Conservation (phyloP, 2,329 filamentous ascomycete genomes). For the Diaporthe destruens region DNA sequence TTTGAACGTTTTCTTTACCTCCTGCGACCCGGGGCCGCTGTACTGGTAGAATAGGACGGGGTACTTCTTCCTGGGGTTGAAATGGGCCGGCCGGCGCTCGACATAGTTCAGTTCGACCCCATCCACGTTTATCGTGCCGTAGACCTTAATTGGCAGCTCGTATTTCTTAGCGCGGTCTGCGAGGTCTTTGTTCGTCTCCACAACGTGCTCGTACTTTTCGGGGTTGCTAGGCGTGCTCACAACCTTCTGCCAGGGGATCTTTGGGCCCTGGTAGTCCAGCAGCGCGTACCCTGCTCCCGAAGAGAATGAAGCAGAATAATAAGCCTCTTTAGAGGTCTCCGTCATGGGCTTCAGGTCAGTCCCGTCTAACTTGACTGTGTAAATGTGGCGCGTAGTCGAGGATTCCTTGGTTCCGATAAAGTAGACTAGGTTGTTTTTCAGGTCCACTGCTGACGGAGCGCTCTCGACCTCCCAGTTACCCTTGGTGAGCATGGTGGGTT, state of each 20-base stretch:
- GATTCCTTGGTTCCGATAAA: constrained; percentile 89
- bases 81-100: constrained; percentile 91
- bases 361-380: constrained; percentile 88
- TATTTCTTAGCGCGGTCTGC: constrained; percentile 78
- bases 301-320: constrained; percentile 88
- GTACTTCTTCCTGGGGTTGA: constrained; percentile 85
- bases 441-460: constrained; percentile 85
- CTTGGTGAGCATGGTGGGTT: constrained; percentile 88
- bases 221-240: constrained; percentile 82
- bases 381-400: constrained; percentile 90
- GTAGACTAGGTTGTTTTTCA: constrained; percentile 89
- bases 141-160: constrained; percentile 85
- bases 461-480: constrained; percentile 93
- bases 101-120: constrained; percentile 79
- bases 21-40: constrained; percentile 93
- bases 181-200: constrained; percentile 84
- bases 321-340: constrained; percentile 78
- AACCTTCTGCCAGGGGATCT: constrained; percentile 91
- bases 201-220: constrained; percentile 72
- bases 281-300: constrained; percentile 83
- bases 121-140: constrained; percentile 87
- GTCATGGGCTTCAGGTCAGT: constrained; percentile 80
- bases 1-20: constrained; percentile 81
- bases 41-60: constrained; percentile 97
- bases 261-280: constrained; percentile 86